Percentiles rank a stretch among this genome's conserved stretches.
These are phyloP conservation scores for Amniculicola lignicola DNA, from an alignment of 495 filamentous ascomycete genomes.

Conservation along the genomic window DNA sequence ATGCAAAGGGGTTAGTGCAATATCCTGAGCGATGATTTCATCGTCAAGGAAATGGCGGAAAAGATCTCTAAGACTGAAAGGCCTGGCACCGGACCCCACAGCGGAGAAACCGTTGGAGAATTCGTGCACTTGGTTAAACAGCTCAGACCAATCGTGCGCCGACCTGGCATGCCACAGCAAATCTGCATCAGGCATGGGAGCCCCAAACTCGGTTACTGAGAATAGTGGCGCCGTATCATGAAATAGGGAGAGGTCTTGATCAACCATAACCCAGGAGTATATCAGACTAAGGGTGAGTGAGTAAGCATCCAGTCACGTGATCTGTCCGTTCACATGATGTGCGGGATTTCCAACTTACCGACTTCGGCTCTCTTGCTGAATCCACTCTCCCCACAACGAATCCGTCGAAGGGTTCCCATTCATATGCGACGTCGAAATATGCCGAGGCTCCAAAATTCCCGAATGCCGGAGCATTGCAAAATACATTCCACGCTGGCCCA, in stretches of 20 bases:
- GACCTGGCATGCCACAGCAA: constrained; percentile 50
- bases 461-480: constrained; percentile 59
- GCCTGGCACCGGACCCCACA: constrained; percentile 44
- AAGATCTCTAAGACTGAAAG: constrained; percentile 54
- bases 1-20: constrained; percentile 42
- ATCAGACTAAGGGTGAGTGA: constrained; percentile 47
- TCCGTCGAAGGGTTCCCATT: constrained; percentile 44
- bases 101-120: constrained; percentile 43
- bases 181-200: constrained; percentile 57
- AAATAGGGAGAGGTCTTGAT: constrained; percentile 63
- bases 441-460: constrained; percentile 52
- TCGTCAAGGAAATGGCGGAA: constrained; percentile 51
- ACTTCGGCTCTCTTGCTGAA: constrained; percentile 55
- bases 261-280: constrained; percentile 65
- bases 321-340: neutral
- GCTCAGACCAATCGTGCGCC: constrained; percentile 47
- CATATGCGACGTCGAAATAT: constrained; percentile 16
- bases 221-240: constrained; percentile 58
- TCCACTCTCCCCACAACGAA: constrained; percentile 55
- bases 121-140: constrained; percentile 51
- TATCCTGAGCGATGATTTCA: constrained; percentile 41
- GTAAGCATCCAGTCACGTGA: constrained; percentile 22
- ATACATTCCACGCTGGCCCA: constrained; percentile 68
- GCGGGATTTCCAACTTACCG: constrained; percentile 48
- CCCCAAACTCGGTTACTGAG: constrained; percentile 55